Conservation (phyloP, 2,329 filamentous ascomycete species). For the Hymenoscyphus infarciens region DNA sequence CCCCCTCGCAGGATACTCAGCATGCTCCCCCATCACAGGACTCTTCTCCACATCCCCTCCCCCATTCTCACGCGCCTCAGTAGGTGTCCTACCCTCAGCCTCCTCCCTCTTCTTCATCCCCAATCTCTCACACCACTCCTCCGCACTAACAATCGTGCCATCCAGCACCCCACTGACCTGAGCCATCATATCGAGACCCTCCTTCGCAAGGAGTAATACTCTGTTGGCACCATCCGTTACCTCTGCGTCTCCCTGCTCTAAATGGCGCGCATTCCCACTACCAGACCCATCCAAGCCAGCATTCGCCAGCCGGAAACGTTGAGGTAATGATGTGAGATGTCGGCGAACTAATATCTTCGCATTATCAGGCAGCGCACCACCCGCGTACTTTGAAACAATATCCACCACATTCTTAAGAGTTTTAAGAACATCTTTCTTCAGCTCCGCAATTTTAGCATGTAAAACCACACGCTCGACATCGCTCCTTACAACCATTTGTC, state of each 20-base stretch:
- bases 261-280: too few relatives aligned
- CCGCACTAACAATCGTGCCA: slow-evolving; percentile 84
- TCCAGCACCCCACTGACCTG: slow-evolving; percentile 87
- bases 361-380: slow-evolving; percentile 87
- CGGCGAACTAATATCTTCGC: slow-evolving; percentile 77
- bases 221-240: slow-evolving; percentile 62
- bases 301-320: slow-evolving; percentile 77
- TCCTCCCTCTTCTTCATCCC: slow-evolving; percentile 44
- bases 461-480: slow-evolving; percentile 31
- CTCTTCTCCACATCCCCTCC: slow-evolving; percentile 19
- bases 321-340: slow-evolving; percentile 80
- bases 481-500: slow-evolving; percentile 27
- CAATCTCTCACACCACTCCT: slow-evolving; percentile 83
- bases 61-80: background rate
- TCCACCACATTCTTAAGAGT: slow-evolving; percentile 78
- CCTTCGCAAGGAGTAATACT: slow-evolving; percentile 80
- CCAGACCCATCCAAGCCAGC: too few relatives aligned
- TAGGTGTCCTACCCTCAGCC: slow-evolving; percentile 17
- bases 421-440: slow-evolving; percentile 70
- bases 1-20: slow-evolving; percentile 7
- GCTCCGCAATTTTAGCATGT: slow-evolving; percentile 52
- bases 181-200: slow-evolving; percentile 90
- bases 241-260: too few relatives aligned
- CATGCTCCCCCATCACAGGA: slow-evolving; percentile 7
- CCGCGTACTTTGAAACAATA: slow-evolving; percentile 83